These are phyloP conservation scores for Rhipidocladum racemiflorum DNA, from an alignment of 176 grass and related monocot genomes.

Conservation along the genomic window DNA sequence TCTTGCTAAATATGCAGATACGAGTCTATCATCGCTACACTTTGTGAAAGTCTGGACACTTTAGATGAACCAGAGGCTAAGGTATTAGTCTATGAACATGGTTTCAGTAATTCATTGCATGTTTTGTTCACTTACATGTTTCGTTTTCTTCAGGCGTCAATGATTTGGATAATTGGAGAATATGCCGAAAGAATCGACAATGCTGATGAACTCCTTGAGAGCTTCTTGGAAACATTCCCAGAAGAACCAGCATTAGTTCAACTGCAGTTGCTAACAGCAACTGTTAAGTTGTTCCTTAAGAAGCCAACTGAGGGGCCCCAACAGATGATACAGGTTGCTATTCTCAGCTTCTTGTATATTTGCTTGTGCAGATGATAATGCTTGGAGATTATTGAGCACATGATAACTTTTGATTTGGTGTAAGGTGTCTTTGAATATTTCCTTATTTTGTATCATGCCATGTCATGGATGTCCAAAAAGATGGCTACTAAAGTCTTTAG, in stretches of 20 bases:
- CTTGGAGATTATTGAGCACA: neutral
- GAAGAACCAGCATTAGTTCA: constrained; percentile 90
- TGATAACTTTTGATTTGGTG: neutral
- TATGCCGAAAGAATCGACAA: constrained; percentile 99
- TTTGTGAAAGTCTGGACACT: constrained; percentile 95
- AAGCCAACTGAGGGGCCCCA: constrained; percentile 92
- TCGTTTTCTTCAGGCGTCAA: constrained; percentile 69
- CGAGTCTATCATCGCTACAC: constrained; percentile 92
- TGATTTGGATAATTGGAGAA: constrained; percentile 99
- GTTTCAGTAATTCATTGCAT: constrained; percentile 12
- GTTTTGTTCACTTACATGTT: constrained; percentile 18
- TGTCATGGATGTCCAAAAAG: neutral
- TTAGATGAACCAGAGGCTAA: constrained; percentile 99
- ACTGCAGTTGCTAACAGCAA: constrained; percentile 80
- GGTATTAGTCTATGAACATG: constrained; percentile 38
- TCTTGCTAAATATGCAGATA: constrained; percentile 56
- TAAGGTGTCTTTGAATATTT: constrained; percentile 8
- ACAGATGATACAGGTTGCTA: constrained; percentile 97
- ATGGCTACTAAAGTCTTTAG: neutral
- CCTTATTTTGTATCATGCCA: neutral
- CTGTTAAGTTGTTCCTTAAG: constrained; percentile 95
- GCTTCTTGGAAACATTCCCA: constrained; percentile 91
- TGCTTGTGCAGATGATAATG: constrained; percentile 2
- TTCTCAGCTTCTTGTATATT: constrained; percentile 14
- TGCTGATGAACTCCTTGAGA: constrained; percentile 98